A percentile compares a stretch with the other conserved stretches of the same genome.
Evolutionary conservation across 352 stramenopile species (phyloP).

Genomic region (Phytophthora capsici): DNA sequence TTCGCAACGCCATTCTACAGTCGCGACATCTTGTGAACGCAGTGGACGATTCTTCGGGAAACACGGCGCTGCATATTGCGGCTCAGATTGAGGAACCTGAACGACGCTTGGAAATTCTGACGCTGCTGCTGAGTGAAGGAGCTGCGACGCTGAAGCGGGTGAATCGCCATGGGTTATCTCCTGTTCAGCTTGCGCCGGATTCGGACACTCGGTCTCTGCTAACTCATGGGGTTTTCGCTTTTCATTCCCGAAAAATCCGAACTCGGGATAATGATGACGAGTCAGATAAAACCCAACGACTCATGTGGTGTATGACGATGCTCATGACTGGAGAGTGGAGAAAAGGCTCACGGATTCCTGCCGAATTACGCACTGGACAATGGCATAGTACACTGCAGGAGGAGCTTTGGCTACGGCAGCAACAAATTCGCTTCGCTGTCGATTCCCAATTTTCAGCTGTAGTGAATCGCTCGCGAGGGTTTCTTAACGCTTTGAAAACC

Average conservation of each 20-base stretch:
- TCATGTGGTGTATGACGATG: slow-evolving; percentile 64
- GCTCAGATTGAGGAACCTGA: slow-evolving; percentile 57
- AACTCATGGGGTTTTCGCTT: slow-evolving; percentile 57
- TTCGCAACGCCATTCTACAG: slow-evolving; percentile 56
- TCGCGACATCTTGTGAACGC: slow-evolving; percentile 61
- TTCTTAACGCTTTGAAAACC: slow-evolving; percentile 69
- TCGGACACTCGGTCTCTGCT: slow-evolving; percentile 38
- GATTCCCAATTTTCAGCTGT: slow-evolving; percentile 50
- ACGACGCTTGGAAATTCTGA: slow-evolving; percentile 52
- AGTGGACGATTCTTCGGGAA: slow-evolving; percentile 54
- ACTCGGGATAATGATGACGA: background rate
- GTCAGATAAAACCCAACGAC: slow-evolving; percentile 21
- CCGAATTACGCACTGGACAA: slow-evolving; percentile 46
- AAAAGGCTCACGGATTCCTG: slow-evolving; percentile 33
- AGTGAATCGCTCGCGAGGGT: slow-evolving; percentile 54
- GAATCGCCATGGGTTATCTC: slow-evolving; percentile 65
- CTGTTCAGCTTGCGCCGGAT: slow-evolving; percentile 50
- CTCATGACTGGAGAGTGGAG: slow-evolving; percentile 64
- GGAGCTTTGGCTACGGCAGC: slow-evolving; percentile 69
- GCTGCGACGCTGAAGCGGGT: slow-evolving; percentile 44
- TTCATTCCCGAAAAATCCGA: slow-evolving; percentile 35
- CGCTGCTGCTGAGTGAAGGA: slow-evolving; percentile 64
- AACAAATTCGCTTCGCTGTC: slow-evolving; percentile 53
- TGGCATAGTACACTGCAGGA: slow-evolving; percentile 67
- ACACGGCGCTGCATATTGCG: slow-evolving; percentile 64